These are phyloP conservation scores for Cyberlindnera euphorbiiphila DNA, from an alignment of 805 yeast genomes.

Conservation along the genomic window DNA sequence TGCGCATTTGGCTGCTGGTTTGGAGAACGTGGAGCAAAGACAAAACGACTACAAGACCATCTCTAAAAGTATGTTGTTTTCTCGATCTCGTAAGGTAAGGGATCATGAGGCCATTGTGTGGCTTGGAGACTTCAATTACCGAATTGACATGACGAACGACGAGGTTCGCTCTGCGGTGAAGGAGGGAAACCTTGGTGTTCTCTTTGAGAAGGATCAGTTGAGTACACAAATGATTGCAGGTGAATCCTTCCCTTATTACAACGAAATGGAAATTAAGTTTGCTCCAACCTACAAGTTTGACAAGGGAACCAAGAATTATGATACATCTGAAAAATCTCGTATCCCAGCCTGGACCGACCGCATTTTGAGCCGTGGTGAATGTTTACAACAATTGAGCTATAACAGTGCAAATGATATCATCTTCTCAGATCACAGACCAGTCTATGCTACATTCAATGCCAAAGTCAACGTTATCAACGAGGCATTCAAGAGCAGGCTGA, in stretches of 20 bases:
- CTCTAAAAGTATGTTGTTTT: slow-evolving; percentile 69
- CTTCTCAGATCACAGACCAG: slow-evolving; percentile 91
- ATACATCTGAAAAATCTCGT: slow-evolving; percentile 86
- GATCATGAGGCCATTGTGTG: slow-evolving; percentile 85
- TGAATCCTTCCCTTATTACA: slow-evolving; percentile 75
- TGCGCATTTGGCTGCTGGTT: slow-evolving; percentile 94
- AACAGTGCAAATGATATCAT: slow-evolving; percentile 50
- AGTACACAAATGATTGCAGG: slow-evolving; percentile 70
- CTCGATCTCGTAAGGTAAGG: slow-evolving; percentile 67
- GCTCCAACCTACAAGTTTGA: slow-evolving; percentile 95
- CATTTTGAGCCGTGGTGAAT: slow-evolving; percentile 61
- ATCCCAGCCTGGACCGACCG: slow-evolving; percentile 99
- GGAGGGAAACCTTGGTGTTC: slow-evolving; percentile 41
- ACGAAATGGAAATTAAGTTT: slow-evolving; percentile 75
- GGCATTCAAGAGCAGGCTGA: slow-evolving; percentile 42
- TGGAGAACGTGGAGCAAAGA: slow-evolving; percentile 74
- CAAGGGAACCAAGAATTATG: slow-evolving; percentile 77
- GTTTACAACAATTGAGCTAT: slow-evolving; percentile 57
- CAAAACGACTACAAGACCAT: slow-evolving; percentile 79
- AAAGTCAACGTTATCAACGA: slow-evolving; percentile 65
- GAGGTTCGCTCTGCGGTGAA: slow-evolving; percentile 57
- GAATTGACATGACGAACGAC: slow-evolving; percentile 70
- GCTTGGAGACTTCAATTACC: slow-evolving; percentile 92
- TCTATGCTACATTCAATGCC: slow-evolving; percentile 65
- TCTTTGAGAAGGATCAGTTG: slow-evolving; percentile 76